A percentile compares a stretch with the other conserved stretches of the same genome.
phyloP scores from a whole-genome alignment of 495 filamentous ascomycete species.

The Penicillium tannophilum region DNA sequence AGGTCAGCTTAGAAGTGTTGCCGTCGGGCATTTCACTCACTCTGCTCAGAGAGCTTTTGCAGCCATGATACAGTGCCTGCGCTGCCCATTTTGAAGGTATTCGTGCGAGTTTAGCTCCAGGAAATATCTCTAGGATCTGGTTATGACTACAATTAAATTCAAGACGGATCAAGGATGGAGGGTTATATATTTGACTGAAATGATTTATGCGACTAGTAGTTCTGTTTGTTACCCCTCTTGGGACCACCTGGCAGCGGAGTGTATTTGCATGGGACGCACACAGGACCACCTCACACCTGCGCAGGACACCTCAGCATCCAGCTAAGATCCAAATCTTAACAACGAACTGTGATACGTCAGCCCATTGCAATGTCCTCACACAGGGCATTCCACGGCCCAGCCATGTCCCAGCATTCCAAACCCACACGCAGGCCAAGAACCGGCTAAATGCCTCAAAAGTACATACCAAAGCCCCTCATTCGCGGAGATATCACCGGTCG shows the following conservation, averaged over 20 bases:
- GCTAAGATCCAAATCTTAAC: no score
- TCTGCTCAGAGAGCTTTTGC: constrained; percentile 22
- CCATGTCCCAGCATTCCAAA: constrained; percentile 11
- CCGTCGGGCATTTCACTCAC: constrained; percentile 4
- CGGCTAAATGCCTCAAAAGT: constrained; percentile 3
- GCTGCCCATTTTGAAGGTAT: constrained; percentile 18
- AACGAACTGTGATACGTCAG: no score
- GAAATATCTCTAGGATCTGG: background rate
- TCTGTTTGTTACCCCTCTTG: background rate
- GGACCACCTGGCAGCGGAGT: background rate
- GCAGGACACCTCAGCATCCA: no score
- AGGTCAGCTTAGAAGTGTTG: background rate
- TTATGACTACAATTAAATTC: background rate
- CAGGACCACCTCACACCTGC: constrained; percentile 5
- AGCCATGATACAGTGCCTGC: constrained; percentile 21
- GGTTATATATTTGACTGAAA: background rate
- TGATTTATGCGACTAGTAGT: background rate
- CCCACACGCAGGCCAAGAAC: background rate
- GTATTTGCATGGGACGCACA: constrained; percentile 11
- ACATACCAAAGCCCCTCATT: constrained; percentile 1
- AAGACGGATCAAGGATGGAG: no score
- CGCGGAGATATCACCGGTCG: constrained; percentile 1
- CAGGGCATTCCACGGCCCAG: constrained; percentile 15
- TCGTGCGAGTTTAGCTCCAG: background rate
- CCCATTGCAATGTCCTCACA: background rate